Base-by-base conservation (phyloP, 116 monocot genomes). In the Dioscorea cayenensis region DNA sequence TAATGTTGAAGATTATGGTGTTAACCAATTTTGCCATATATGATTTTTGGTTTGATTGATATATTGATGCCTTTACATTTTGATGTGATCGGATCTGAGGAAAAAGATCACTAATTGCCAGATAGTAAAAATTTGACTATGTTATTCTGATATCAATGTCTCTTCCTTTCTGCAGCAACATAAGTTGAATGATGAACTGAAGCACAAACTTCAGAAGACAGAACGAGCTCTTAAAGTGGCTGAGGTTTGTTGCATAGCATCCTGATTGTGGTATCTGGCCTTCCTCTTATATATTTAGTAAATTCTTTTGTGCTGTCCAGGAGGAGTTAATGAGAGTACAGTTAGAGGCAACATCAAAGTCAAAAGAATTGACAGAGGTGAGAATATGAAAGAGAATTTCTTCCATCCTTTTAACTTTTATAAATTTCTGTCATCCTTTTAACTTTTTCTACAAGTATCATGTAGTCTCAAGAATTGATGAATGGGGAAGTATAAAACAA, bases 171-270 rank as follows among this genome's bases (percentile, higher is more conserved):
- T 71, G 21, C 79, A 93, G 89, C 72, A 89, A 36, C 65, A 87
- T 52, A 87, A 77, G 65, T 77, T 63, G 68, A 84, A 77, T 66
- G 84, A 81, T 68, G 95, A 92, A 12, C 86, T 89, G 60, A 90
- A 83, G 74, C 78, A 35, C 49, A 87, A 73, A 80, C 85, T 96
- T 35, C 67, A 80, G 65, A 92, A 90, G 77, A 84, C 74, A 37
- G 87, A 90, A 69, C 79, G 66, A 68, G 85, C 89, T 71, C 78
- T 96, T 72, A 77, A 90, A 86, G 85, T 78, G 25, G 89, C 92
- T 22, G 87, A 96, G 95, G 92, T 95, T 70, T 83, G 76, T 63
- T 74, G 23, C 25, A 13, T 19, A 38, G 11, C 7, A 38, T 11
- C 12, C 16, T 52, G 17, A 51, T 22, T 69, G 5, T 3, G 7